A percentile compares a stretch with the other conserved stretches of the same genome.
phyloP scores from a whole-genome alignment of 2,329 filamentous ascomycete species.

The Phaeoacremonium minimum region DNA sequence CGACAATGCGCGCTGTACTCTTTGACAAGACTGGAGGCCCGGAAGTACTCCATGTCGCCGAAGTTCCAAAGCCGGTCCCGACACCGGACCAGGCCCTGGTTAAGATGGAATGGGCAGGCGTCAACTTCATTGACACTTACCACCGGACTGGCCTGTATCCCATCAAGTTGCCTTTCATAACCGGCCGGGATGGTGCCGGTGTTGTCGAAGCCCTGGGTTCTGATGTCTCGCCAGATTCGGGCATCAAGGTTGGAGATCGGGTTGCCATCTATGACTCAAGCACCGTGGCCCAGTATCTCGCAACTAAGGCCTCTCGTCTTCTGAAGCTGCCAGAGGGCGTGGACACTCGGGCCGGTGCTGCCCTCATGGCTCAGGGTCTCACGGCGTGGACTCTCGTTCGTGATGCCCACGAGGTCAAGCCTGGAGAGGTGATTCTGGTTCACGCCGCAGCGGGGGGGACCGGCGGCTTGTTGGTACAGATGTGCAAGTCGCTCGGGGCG shows the following conservation, averaged over 20 bases:
- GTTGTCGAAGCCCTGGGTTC: constrained; percentile 50
- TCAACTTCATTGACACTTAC: constrained; percentile 45
- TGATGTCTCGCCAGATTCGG: constrained; percentile 46
- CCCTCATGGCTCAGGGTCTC: constrained; percentile 71
- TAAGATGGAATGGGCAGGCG: constrained; percentile 10
- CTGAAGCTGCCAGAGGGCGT: constrained; percentile 62
- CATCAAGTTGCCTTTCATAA: constrained; percentile 63
- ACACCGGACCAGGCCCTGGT: constrained; percentile 7
- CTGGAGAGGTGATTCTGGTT: constrained; percentile 58
- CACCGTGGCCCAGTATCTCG: constrained; percentile 54
- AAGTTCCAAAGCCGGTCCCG: constrained; percentile 8
- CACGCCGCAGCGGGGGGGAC: constrained; percentile 85
- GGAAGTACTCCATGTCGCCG: constrained; percentile 9
- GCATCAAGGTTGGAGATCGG: constrained; percentile 60
- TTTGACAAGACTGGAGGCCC: constrained; percentile 10
- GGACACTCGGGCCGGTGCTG: constrained; percentile 59
- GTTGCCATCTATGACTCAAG: constrained; percentile 60
- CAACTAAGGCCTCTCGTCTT: constrained; percentile 47
- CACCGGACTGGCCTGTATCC: constrained; percentile 80
- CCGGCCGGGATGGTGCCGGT: constrained; percentile 75
- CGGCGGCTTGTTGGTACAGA: constrained; percentile 70
- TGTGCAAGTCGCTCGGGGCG: constrained; percentile 70
- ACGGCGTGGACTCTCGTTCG: constrained; percentile 76
- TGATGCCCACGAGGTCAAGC: constrained; percentile 46
- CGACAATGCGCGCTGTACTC: constrained; percentile 8